Percentiles rank a stretch among this genome's conserved stretches.
phyloP scores from a whole-genome alignment of 2,329 filamentous ascomycete genomes.

The Grosmannia penicillata region DNA sequence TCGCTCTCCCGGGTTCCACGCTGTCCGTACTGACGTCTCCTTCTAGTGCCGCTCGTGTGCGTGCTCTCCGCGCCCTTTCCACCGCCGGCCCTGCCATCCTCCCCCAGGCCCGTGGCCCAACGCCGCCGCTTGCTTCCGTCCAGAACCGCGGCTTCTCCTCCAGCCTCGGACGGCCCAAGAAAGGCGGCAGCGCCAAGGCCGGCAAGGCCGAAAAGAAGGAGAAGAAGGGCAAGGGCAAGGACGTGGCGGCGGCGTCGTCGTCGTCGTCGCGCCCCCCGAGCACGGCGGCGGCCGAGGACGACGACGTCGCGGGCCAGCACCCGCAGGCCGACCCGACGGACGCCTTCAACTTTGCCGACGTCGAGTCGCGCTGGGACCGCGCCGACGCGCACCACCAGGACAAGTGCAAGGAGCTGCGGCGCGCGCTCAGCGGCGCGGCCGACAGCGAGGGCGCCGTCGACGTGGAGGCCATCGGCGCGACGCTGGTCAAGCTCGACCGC shows the following conservation, averaged over 20 bases:
- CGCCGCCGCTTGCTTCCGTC: not conserved
- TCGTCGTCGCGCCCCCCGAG: not conserved
- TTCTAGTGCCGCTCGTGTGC: no score
- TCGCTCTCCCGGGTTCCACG: no score
- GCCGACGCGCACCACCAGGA: conserved; percentile 9
- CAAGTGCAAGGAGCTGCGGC: conserved; percentile 11
- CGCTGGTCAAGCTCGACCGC: conserved; percentile 1
- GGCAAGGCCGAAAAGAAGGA: not conserved
- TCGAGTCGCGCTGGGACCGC: conserved; percentile 11
- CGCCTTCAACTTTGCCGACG: conserved; percentile 10
- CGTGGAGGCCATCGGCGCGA: conserved; percentile 10
- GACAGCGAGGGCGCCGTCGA: conserved; percentile 8
- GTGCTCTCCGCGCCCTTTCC: no score
- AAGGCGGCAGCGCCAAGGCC: conserved; percentile 2
- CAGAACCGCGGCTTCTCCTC: conserved; percentile 5
- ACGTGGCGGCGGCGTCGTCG: not conserved
- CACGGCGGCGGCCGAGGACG: not conserved
- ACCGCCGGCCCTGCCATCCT: no score
- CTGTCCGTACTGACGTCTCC: not conserved
- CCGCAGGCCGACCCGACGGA: conserved; percentile 6
- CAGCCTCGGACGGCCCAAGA: conserved; percentile 6
- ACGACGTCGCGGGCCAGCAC: conserved; percentile 2
- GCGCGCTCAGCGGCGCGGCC: conserved; percentile 2
- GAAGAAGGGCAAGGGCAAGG: conserved; percentile 9
- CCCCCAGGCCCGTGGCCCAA: no score